Evolutionary conservation across 345 rosid genomes (phyloP).

Genomic region (Erysimum cheiranthoides): DNA sequence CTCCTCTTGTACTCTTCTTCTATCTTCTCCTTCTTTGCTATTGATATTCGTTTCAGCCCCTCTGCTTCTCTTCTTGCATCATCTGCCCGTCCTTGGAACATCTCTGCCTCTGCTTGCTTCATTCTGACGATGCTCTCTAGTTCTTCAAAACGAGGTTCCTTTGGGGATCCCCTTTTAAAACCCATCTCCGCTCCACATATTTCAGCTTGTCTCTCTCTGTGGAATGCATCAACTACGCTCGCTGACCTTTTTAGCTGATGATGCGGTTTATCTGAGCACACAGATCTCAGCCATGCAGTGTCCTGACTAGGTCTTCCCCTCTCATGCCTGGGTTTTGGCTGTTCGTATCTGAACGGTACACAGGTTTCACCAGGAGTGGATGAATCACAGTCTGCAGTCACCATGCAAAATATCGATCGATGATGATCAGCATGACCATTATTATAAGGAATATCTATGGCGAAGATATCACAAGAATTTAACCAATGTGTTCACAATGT

Average conservation of each 20-base stretch:
- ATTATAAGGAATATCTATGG: conserved; percentile 2
- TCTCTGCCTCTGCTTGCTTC: conserved; percentile 86
- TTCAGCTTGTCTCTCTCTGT: conserved; percentile 54
- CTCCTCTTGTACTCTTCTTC: conserved; percentile 73
- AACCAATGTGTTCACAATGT: conserved; percentile 16
- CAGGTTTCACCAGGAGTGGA: conserved; percentile 49
- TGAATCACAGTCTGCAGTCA: conserved; percentile 72
- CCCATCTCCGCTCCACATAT: conserved; percentile 53
- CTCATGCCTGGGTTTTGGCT: conserved; percentile 56
- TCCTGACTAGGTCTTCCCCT: conserved; percentile 65
- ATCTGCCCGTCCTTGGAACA: conserved; percentile 91
- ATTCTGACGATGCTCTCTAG: conserved; percentile 85
- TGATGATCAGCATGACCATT: conserved; percentile 24
- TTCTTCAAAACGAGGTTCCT: conserved; percentile 81
- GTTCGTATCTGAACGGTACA: conserved; percentile 57
- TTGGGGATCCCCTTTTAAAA: conserved; percentile 50
- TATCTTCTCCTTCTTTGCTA: conserved; percentile 73
- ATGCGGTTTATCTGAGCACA: conserved; percentile 58
- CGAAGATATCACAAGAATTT: conserved; percentile 1
- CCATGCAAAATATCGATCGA: conserved; percentile 12
- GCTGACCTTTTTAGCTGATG: conserved; percentile 61
- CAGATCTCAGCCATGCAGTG: conserved; percentile 60
- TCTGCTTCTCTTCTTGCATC: conserved; percentile 93
- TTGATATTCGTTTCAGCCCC: conserved; percentile 77
- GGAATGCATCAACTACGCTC: conserved; percentile 57